These are phyloP conservation scores for Begonia peltatifolia DNA, from an alignment of 306 rosid genomes.

Conservation along the genomic window DNA sequence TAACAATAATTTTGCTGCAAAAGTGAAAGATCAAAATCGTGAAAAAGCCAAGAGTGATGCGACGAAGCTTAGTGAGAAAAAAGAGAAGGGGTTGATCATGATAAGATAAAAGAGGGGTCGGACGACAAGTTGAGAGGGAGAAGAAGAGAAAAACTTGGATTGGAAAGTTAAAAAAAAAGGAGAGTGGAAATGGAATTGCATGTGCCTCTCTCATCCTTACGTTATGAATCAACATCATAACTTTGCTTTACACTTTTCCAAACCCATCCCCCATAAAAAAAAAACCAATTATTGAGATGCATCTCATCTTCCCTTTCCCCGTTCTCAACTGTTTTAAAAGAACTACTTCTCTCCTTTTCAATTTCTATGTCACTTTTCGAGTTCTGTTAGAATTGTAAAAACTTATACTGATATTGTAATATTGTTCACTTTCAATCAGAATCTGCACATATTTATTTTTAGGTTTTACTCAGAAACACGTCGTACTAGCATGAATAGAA, in stretches of 20 bases:
- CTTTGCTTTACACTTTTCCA: conserved; percentile 37
- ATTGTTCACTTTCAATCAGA: no score
- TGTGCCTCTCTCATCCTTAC: conserved; percentile 55
- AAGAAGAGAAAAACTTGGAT: background rate
- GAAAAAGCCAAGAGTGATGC: conserved; percentile 25
- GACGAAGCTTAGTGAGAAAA: conserved; percentile 49
- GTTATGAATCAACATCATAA: conserved; percentile 43
- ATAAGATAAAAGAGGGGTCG: conserved; percentile 27
- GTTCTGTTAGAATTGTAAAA: no score
- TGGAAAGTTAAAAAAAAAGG: conserved; percentile 1
- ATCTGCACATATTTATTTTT: no score
- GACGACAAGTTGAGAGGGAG: conserved; percentile 52
- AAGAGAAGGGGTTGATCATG: conserved; percentile 26
- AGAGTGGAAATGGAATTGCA: conserved; percentile 34
- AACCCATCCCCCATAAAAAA: conserved; percentile 13
- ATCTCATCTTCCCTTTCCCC: conserved; percentile 7
- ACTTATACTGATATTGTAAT: no score
- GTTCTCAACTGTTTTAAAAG: no score
- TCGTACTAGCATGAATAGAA: no score
- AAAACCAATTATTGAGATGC: conserved; percentile 61
- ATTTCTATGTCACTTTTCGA: no score
- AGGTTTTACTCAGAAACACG: no score
- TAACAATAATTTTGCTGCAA: no score
- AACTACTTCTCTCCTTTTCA: no score
- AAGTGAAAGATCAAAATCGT: no score